Conservation (phyloP, 2,329 filamentous ascomycete genomes). For the Fusarium sp. region DNA sequence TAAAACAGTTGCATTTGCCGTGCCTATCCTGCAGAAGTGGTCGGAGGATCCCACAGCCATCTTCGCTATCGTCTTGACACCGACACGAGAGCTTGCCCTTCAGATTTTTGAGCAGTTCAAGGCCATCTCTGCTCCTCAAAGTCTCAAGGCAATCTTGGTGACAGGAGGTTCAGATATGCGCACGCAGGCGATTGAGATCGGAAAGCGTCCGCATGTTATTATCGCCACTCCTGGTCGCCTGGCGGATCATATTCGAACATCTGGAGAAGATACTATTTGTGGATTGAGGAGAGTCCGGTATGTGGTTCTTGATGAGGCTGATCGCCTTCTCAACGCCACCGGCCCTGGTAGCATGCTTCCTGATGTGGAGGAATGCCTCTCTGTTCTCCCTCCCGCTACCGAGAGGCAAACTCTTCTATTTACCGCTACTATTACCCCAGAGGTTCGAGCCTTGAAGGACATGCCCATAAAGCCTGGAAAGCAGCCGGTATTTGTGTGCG, state of each 20-base stretch:
- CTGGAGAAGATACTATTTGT: slow-evolving; percentile 89
- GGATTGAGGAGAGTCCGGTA: slow-evolving; percentile 83
- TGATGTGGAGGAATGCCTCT: slow-evolving; percentile 90
- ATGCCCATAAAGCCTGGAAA: slow-evolving; percentile 77
- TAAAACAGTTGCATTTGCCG: slow-evolving; percentile 96
- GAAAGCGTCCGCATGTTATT: slow-evolving; percentile 87
- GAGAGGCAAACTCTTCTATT: slow-evolving; percentile 95
- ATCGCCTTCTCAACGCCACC: slow-evolving; percentile 82
- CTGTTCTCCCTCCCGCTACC: slow-evolving; percentile 79
- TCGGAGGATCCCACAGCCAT: slow-evolving; percentile 92
- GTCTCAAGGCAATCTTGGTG: slow-evolving; percentile 88
- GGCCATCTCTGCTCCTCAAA: slow-evolving; percentile 89
- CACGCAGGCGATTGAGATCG: slow-evolving; percentile 85
- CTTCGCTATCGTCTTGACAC: slow-evolving; percentile 89
- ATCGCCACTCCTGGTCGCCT: slow-evolving; percentile 94
- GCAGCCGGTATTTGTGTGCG: slow-evolving; percentile 87
- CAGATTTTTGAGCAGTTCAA: slow-evolving; percentile 98
- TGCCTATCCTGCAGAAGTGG: slow-evolving; percentile 94
- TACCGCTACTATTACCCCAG: slow-evolving; percentile 93
- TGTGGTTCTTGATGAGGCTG: slow-evolving; percentile 95
- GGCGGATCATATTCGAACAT: slow-evolving; percentile 92
- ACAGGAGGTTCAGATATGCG: slow-evolving; percentile 96
- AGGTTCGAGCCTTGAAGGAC: slow-evolving; percentile 88
- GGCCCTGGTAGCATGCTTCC: slow-evolving; percentile 90
- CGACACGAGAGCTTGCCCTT: slow-evolving; percentile 89